Evolutionary conservation across 768 basidiomycete species (phyloP), one percentile per base, ranked within the genome.

Genomic region (Auriscalpium microsporum): DNA sequence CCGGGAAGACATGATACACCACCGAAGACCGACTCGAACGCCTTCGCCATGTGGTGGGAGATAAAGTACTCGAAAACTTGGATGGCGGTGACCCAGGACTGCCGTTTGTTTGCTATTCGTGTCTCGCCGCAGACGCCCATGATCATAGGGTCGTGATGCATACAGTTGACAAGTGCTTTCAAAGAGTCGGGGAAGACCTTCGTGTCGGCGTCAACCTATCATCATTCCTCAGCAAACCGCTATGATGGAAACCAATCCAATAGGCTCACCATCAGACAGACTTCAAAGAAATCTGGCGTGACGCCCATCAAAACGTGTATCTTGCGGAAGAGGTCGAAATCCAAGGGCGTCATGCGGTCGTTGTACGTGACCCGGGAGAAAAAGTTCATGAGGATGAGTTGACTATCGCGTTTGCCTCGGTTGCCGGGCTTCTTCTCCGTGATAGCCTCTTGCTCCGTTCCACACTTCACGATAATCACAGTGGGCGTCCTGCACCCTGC

Each of bases 81-180:
- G 64, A 99, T 99, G 49, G 88, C 86, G 1, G 96, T 98, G 21
- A 99, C 94, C 96, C 96, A 99, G 19, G 93, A 94, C 58, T 93
- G 84, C 21, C 94, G 87, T 68, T 99, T 99, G 78, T 99, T 99
- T 46, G 92, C 94, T 71, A 99, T 96, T 23, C 95, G 87, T 5
- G 96, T 99, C 70, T 99, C 96, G 50, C 96, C 96, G 67, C 96
- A 98, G 35, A 94, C 89, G 34, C 96, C 96, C 96, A 99, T 99
- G 68, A 98, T 94, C 83, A 94, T 83, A 66, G 87, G 90, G 71
- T 99, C 96, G 69, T 96, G 89, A 62, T 98, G 94, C 94, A 98
- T 94, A 72, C 90, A 93, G 68, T 98, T 97, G 64, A 99, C 95
- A 46, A 98, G 80, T 64, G 90, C 82, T 54, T 81, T 84, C 42